These are phyloP conservation scores for Pulveroboletus sp. DNA, from an alignment of 768 basidiomycete genomes.

Conservation along the genomic window DNA sequence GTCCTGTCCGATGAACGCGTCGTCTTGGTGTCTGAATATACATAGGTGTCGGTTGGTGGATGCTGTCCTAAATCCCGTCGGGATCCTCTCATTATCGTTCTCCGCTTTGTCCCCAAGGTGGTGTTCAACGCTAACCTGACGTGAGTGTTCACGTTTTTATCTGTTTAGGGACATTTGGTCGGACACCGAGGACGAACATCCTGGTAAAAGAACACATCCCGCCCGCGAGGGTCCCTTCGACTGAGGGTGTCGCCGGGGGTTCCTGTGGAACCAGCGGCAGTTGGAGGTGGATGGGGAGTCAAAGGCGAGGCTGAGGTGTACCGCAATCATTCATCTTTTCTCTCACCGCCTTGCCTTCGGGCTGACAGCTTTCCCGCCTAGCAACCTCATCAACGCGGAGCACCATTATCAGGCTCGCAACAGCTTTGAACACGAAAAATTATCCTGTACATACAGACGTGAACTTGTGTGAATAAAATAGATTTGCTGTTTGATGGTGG, in stretches of 20 bases:
- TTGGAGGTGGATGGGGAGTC: constrained; percentile 70
- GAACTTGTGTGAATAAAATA: background rate
- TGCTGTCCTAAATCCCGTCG: background rate
- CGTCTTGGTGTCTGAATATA: constrained; percentile 1
- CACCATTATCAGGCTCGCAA: background rate
- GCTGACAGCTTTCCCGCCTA: constrained; percentile 6
- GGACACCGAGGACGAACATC: constrained; percentile 67
- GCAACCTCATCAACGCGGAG: background rate
- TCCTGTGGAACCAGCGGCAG: constrained; percentile 33
- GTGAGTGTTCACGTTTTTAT: constrained; percentile 27
- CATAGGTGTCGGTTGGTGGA: background rate
- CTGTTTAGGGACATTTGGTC: constrained; percentile 10
- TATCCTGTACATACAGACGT: background rate
- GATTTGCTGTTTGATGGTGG: background rate
- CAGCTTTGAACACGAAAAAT: background rate
- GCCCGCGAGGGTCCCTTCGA: constrained; percentile 32
- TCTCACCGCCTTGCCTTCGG: background rate
- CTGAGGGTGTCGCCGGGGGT: constrained; percentile 28
- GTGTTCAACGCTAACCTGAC: background rate
- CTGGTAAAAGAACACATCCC: constrained; percentile 89
- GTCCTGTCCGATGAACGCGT: background rate
- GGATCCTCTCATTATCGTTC: too few relatives aligned
- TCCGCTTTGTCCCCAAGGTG: background rate
- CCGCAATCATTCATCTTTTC: background rate
- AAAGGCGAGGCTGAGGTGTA: constrained; percentile 86